Percentiles rank a stretch among this genome's conserved stretches.
Conservation (phyloP, 805 yeast genomes). For the Cyberlindnera subsufficiens region DNA sequence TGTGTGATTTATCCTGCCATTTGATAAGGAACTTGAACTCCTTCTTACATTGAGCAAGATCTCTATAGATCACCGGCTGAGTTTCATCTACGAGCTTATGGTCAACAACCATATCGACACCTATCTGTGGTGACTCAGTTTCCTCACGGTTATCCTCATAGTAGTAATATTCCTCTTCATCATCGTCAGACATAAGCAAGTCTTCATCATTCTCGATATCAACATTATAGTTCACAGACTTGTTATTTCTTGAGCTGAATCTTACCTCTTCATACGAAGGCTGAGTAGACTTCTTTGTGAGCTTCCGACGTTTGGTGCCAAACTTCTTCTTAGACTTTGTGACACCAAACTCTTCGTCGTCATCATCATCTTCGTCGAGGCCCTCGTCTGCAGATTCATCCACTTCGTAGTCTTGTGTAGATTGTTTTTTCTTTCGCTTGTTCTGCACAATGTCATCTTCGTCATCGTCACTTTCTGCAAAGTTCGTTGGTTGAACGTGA, state of each 20-base stretch:
- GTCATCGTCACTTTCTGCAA: constrained; percentile 17
- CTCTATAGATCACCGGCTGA: constrained; percentile 25
- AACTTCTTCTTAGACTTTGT: constrained; percentile 21
- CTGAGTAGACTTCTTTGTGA: constrained; percentile 10
- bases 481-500: constrained; percentile 16
- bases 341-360: constrained; percentile 34
- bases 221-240: constrained; percentile 68
- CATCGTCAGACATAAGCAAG: constrained; percentile 28
- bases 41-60: constrained; percentile 48
- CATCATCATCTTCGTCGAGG: constrained; percentile 28
- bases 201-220: constrained; percentile 52
- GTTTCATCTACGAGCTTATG: constrained; percentile 41
- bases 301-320: constrained; percentile 17
- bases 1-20: constrained; percentile 84
- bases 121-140: constrained; percentile 23
- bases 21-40: constrained; percentile 64
- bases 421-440: constrained; percentile 24
- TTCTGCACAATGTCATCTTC: constrained; percentile 20
- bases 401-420: constrained; percentile 15
- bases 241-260: constrained; percentile 65
- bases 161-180: constrained; percentile 27
- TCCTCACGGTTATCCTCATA: constrained; percentile 21
- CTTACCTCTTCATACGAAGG: constrained; percentile 49
- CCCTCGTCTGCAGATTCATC: constrained; percentile 26
- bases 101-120: constrained; percentile 47